phyloP scores from a whole-genome alignment of 306 rosid species.

The Corylus heterophylla region DNA sequence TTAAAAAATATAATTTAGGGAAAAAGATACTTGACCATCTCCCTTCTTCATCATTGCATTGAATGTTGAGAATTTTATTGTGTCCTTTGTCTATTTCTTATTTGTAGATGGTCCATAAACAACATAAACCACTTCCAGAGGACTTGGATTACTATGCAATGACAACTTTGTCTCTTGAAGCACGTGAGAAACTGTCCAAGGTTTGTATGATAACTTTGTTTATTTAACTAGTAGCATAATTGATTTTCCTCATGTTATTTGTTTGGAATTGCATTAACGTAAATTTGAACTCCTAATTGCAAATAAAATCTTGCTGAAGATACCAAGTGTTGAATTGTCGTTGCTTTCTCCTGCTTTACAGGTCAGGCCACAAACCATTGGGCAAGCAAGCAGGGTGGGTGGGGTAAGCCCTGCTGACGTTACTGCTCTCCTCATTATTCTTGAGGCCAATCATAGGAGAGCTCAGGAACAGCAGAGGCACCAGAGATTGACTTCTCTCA shows the following conservation, averaged over 20 bases:
- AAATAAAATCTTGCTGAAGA: background rate
- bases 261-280: background rate
- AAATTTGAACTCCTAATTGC: background rate
- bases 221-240: background rate
- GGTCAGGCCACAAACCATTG: conserved; percentile 77
- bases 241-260: background rate
- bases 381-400: conserved; percentile 96
- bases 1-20: background rate
- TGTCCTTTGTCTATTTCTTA: conserved; percentile 15
- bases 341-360: conserved; percentile 20
- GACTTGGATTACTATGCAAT: conserved; percentile 81
- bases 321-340: background rate
- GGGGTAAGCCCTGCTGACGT: conserved; percentile 99
- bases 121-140: conserved; percentile 82
- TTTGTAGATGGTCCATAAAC: conserved; percentile 78
- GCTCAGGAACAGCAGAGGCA: conserved; percentile 61
- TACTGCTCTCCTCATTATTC: conserved; percentile 85
- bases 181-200: conserved; percentile 93
- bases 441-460: conserved; percentile 72
- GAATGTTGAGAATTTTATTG: conserved; percentile 6
- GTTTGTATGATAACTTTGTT: conserved; percentile 37
- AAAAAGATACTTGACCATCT: background rate
- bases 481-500: conserved; percentile 50
- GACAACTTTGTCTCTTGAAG: conserved; percentile 83
- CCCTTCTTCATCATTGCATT: background rate